A percentile compares a stretch with the other conserved stretches of the same genome.
Conservation (phyloP, 139 green algal species). For the Chlamydomonas sp. region DNA sequence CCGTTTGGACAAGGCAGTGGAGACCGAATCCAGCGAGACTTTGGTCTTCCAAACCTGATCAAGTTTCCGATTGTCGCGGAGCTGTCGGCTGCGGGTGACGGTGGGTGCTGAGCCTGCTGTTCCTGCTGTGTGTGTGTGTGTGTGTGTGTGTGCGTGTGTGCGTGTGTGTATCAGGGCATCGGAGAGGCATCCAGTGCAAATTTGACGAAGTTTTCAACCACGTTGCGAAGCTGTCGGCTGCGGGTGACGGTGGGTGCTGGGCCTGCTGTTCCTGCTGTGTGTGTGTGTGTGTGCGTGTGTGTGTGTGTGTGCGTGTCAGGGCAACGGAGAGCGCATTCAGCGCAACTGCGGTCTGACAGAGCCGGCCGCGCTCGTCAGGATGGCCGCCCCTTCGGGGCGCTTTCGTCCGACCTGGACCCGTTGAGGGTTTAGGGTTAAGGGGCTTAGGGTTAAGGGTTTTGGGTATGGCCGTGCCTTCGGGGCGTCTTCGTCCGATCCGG, state of each 20-base stretch:
- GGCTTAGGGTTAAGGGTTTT: too few relatives aligned
- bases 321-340: too few relatives aligned
- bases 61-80: slow-evolving; percentile 86
- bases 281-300: background rate
- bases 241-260: slow-evolving; percentile 68
- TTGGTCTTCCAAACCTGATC: slow-evolving; percentile 88
- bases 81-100: slow-evolving; percentile 84
- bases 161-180: too few relatives aligned
- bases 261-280: slow-evolving; percentile 5
- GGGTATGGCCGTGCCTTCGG: too few relatives aligned
- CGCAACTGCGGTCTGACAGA: too few relatives aligned
- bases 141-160: background rate
- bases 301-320: background rate
- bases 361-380: too few relatives aligned
- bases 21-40: slow-evolving; percentile 74
- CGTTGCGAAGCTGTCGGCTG: slow-evolving; percentile 73
- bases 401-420: too few relatives aligned
- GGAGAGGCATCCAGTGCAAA: too few relatives aligned
- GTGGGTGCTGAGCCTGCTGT: slow-evolving; percentile 29
- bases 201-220: slow-evolving; percentile 92
- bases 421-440: too few relatives aligned
- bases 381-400: too few relatives aligned
- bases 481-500: too few relatives aligned
- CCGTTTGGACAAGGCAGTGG: slow-evolving; percentile 82
- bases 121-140: background rate